A percentile compares a stretch with the other conserved stretches of the same genome.
Conservation (phyloP, 768 basidiomycete species). For the Sarcodon sp. region DNA sequence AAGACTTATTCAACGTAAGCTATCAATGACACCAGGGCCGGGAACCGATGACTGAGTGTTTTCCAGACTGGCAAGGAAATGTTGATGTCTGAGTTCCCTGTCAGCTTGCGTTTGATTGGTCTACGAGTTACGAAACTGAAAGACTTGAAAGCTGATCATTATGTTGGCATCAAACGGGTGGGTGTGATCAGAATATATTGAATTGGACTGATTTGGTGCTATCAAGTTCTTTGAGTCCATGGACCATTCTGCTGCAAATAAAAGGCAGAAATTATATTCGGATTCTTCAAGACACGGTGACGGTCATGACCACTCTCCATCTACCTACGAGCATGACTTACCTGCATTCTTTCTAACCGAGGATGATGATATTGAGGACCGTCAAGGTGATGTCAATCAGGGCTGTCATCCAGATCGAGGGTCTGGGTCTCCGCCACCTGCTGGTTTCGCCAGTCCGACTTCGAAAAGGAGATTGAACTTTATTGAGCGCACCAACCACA, state of each 20-base stretch:
- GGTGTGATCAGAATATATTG: slow-evolving; percentile 8
- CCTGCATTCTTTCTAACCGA: slow-evolving; percentile 11
- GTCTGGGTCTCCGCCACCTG: neutral
- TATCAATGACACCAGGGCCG: neutral
- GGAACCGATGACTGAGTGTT: neutral
- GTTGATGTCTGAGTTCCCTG: slow-evolving; percentile 65
- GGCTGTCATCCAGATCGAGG: neutral
- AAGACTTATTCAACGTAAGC: slow-evolving; percentile 68
- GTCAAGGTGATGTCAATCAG: neutral
- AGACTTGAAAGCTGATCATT: slow-evolving; percentile 46
- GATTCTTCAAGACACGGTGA: neutral
- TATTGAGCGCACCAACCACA: neutral
- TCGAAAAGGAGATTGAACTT: slow-evolving; percentile 1
- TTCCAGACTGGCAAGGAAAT: slow-evolving; percentile 69
- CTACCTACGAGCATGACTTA: slow-evolving; percentile 14
- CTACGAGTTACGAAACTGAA: slow-evolving; percentile 81
- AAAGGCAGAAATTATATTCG: slow-evolving; percentile 7
- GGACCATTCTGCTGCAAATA: slow-evolving; percentile 6
- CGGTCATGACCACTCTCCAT: slow-evolving; percentile 8
- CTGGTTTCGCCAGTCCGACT: neutral
- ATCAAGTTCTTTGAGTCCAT: slow-evolving; percentile 46
- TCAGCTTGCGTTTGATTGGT: slow-evolving; percentile 77
- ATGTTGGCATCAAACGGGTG: slow-evolving; percentile 65
- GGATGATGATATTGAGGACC: neutral
- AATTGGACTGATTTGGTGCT: neutral